Evolutionary conservation across 495 filamentous ascomycete species (phyloP).

Genomic region (Penicillium arizonense): DNA sequence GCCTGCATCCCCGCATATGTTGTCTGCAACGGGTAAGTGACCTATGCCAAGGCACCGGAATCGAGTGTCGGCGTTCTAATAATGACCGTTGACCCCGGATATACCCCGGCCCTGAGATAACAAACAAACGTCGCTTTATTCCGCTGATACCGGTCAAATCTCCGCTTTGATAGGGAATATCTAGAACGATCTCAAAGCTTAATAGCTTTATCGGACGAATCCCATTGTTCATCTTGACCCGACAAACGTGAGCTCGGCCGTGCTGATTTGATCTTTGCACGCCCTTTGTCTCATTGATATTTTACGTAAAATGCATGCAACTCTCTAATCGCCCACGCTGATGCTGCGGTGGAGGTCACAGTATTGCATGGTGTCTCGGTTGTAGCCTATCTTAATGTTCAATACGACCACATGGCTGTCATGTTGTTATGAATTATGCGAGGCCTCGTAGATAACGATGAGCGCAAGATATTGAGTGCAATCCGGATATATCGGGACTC

Average conservation of each 20-base stretch:
- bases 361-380: not conserved
- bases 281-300: not conserved
- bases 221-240: not conserved
- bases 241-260: not conserved
- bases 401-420: not conserved
- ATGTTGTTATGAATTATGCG: not conserved
- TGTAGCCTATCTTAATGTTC: not conserved
- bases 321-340: not conserved
- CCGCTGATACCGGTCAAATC: not conserved
- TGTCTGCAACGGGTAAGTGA: not conserved
- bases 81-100: not conserved
- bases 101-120: not conserved
- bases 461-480: not conserved
- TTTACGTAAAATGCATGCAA: not conserved
- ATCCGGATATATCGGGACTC: not conserved
- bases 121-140: not conserved
- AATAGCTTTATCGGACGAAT: not conserved
- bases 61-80: not conserved
- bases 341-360: not conserved
- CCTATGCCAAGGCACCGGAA: not conserved
- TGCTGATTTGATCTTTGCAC: not conserved
- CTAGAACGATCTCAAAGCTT: not conserved
- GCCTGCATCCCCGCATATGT: not conserved
- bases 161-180: not conserved
- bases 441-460: not conserved